These are phyloP conservation scores for Magnusiomyces tetraspermus DNA, from an alignment of 1,139 yeast species.

Conservation along the genomic window DNA sequence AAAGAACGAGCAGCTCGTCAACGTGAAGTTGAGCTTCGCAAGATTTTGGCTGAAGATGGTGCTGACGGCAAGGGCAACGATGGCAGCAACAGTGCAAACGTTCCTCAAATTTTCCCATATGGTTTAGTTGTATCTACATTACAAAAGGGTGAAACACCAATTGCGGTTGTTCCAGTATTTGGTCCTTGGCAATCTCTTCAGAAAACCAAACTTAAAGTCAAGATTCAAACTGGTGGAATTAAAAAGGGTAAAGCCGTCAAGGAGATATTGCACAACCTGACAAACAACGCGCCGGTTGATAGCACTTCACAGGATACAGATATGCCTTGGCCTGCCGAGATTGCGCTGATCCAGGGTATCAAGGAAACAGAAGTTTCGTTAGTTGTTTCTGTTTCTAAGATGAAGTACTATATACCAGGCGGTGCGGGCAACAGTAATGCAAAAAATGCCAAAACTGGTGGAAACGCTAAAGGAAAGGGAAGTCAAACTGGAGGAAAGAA, in stretches of 20 bases:
- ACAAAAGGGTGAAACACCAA: constrained; percentile 32
- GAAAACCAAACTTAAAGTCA: constrained; percentile 72
- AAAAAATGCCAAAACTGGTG: constrained; percentile 12
- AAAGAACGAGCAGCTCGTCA: constrained; percentile 35
- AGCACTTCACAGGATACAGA: constrained; percentile 40
- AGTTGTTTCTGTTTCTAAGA: constrained; percentile 41
- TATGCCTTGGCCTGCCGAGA: constrained; percentile 64
- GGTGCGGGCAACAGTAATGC: constrained; percentile 8
- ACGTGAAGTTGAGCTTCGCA: constrained; percentile 42
- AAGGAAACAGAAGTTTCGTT: constrained; percentile 49
- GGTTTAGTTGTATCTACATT: constrained; percentile 33
- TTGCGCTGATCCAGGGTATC: constrained; percentile 46
- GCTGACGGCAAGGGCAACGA: constrained; percentile 27
- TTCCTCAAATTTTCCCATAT: constrained; percentile 22
- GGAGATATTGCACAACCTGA: constrained; percentile 55
- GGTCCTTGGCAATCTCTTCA: constrained; percentile 84
- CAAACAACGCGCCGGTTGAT: constrained; percentile 45
- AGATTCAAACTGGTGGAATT: constrained; percentile 74
- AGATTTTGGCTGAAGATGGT: constrained; percentile 29
- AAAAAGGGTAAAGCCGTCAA: constrained; percentile 82
- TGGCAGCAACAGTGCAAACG: constrained; percentile 15
- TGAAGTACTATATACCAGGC: constrained; percentile 30
- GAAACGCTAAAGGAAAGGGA: constrained; percentile 11
- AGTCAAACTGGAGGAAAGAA: constrained; percentile 6
- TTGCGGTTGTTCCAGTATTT: constrained; percentile 74